These are phyloP conservation scores for Citrus mangshanensis DNA, from an alignment of 345 rosid species.

Conservation along the genomic window DNA sequence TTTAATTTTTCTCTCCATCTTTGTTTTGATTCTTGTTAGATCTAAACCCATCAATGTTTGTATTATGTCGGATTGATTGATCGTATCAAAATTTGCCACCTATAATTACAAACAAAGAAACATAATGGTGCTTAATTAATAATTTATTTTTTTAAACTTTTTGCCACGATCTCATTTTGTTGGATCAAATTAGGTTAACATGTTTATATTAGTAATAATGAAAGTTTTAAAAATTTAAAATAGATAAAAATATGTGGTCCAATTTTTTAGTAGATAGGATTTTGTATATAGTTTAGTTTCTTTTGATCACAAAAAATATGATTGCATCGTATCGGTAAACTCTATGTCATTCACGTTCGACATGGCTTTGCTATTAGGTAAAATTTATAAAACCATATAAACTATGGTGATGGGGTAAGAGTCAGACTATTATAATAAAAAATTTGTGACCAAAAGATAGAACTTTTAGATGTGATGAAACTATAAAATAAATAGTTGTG, in stretches of 20 bases:
- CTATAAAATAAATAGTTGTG: not conserved
- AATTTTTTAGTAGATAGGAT: not conserved
- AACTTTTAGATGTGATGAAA: not conserved
- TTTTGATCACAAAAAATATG: not conserved
- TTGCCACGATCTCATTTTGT: not conserved
- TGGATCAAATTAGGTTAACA: not conserved
- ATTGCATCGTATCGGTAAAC: not conserved
- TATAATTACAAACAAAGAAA: too few species aligned
- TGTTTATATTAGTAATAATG: not conserved
- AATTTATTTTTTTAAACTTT: not conserved
- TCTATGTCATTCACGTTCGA: not conserved
- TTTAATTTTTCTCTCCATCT: too few species aligned
- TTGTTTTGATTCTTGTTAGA: too few species aligned
- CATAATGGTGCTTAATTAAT: not conserved
- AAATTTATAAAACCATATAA: not conserved
- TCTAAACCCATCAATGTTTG: too few species aligned
- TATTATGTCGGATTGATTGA: too few species aligned
- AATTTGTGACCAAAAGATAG: not conserved
- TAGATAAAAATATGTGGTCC: not conserved
- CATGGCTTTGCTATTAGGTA: not conserved
- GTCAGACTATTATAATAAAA: not conserved
- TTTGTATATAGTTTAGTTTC: not conserved
- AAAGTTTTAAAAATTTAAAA: not conserved
- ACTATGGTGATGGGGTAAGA: not conserved
- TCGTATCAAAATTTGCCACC: not conserved